These are phyloP conservation scores for Suillus decipiens DNA, from an alignment of 768 basidiomycete species.

Conservation along the genomic window DNA sequence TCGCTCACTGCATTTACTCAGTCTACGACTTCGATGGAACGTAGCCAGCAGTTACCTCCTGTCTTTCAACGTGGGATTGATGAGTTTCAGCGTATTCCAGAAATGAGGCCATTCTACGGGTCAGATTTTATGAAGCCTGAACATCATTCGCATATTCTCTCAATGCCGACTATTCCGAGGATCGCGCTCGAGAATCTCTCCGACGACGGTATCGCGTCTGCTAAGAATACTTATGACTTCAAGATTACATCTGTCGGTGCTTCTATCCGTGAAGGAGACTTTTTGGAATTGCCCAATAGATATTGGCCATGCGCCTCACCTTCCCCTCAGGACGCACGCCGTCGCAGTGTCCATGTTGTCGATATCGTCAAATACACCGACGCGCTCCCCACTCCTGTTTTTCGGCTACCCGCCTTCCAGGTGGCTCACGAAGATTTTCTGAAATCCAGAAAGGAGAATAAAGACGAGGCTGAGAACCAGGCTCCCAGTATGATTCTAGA, in stretches of 20 bases:
- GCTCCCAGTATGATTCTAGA: not conserved
- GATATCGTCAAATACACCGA: constrained; percentile 4
- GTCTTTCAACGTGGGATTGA: not conserved
- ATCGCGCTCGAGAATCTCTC: constrained; percentile 23
- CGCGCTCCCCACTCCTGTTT: not conserved
- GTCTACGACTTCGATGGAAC: not conserved
- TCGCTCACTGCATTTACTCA: not conserved
- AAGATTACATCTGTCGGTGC: constrained; percentile 9
- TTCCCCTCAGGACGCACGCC: not conserved
- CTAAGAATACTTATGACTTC: constrained; percentile 13
- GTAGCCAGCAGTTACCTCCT: not conserved
- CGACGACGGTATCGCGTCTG: not conserved
- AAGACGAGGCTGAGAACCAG: constrained; percentile 4
- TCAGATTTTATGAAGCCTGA: constrained; percentile 29
- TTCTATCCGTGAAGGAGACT: constrained; percentile 10
- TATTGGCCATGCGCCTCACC: not conserved
- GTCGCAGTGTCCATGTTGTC: not conserved
- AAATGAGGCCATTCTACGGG: constrained; percentile 26
- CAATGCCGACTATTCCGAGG: constrained; percentile 30
- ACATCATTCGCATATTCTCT: constrained; percentile 23
- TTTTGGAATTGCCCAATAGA: constrained; percentile 8
- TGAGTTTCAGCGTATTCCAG: not conserved
- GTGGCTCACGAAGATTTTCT: not conserved
- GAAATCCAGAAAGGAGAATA: not conserved
- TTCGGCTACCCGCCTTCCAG: constrained; percentile 3